Evolutionary conservation across 1,284 basidiomycete species (phyloP).

Genomic region (Tilletia caries): DNA sequence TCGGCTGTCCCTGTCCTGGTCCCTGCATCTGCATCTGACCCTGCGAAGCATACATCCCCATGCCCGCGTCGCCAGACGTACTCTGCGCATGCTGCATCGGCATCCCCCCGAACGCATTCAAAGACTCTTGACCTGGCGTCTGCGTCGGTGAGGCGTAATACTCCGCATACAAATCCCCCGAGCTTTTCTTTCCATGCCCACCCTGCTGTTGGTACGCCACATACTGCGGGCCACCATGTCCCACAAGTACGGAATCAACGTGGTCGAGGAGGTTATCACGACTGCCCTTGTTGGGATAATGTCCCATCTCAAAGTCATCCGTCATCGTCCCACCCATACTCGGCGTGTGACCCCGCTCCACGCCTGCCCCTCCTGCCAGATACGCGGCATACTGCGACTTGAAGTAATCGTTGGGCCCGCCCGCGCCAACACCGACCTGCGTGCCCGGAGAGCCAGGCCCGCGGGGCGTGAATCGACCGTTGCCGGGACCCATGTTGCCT

Average conservation of each 20-base stretch:
- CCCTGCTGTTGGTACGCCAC: not conserved
- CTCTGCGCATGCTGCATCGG: not conserved
- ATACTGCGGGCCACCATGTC: conserved; percentile 1
- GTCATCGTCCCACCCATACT: not conserved
- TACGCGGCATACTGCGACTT: conserved; percentile 40
- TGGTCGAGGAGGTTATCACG: conserved; percentile 47
- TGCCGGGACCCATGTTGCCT: conserved; percentile 23
- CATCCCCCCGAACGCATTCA: not conserved
- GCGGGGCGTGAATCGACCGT: not conserved
- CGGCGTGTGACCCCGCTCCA: conserved; percentile 11
- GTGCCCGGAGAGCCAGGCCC: conserved; percentile 25
- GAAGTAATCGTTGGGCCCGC: conserved; percentile 27
- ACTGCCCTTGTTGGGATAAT: conserved; percentile 29
- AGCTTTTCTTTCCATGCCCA: not conserved
- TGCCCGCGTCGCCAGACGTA: not conserved
- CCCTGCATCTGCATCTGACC: not conserved
- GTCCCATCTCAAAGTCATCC: conserved; percentile 43
- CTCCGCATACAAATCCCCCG: conserved; percentile 15
- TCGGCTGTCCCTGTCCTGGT: not conserved
- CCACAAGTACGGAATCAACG: not conserved
- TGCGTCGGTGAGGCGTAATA: conserved; percentile 19
- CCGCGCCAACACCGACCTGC: conserved; percentile 17
- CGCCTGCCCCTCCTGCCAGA: conserved; percentile 30
- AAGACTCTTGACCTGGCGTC: conserved; percentile 16
- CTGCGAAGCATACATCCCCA: not conserved